Conservation (phyloP, 352 stramenopile genomes). For the Pythium biforme region DNA sequence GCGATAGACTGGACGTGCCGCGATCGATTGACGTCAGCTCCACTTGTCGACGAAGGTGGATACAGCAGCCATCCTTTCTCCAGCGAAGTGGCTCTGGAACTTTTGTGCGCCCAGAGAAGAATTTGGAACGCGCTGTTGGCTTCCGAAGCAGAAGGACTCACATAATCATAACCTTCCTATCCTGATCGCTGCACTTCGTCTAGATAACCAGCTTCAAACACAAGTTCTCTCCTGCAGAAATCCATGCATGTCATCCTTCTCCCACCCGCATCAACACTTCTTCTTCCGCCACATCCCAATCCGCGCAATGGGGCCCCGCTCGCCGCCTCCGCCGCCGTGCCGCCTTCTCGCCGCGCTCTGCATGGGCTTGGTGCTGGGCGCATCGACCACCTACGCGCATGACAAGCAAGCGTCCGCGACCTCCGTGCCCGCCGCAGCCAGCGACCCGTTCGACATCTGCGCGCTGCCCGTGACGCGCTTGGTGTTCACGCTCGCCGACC, state of each 20-base stretch:
- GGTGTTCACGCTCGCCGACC: conserved; percentile 31
- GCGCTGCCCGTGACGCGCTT: conserved; percentile 39
- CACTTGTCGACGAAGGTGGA: neutral
- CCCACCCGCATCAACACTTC: neutral
- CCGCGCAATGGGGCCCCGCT: neutral
- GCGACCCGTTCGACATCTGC: conserved; percentile 30
- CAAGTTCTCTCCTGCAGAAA: neutral
- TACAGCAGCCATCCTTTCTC: neutral
- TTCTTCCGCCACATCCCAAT: neutral
- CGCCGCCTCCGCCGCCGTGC: neutral
- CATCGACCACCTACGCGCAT: neutral
- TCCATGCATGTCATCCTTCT: conserved; percentile 1
- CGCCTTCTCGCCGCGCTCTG: conserved; percentile 1
- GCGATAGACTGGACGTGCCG: neutral
- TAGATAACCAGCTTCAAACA: neutral
- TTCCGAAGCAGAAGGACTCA: neutral
- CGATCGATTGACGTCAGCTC: neutral
- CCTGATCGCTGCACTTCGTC: neutral
- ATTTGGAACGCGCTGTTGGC: neutral
- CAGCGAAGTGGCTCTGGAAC: neutral
- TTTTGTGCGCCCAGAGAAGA: neutral
- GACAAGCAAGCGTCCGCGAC: neutral
- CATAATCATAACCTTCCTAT: neutral
- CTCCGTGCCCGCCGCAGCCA: conserved; percentile 3
- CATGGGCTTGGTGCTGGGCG: neutral